These are phyloP conservation scores for Fusarium sp. DNA, from an alignment of 2,329 filamentous ascomycete species.

Conservation along the genomic window DNA sequence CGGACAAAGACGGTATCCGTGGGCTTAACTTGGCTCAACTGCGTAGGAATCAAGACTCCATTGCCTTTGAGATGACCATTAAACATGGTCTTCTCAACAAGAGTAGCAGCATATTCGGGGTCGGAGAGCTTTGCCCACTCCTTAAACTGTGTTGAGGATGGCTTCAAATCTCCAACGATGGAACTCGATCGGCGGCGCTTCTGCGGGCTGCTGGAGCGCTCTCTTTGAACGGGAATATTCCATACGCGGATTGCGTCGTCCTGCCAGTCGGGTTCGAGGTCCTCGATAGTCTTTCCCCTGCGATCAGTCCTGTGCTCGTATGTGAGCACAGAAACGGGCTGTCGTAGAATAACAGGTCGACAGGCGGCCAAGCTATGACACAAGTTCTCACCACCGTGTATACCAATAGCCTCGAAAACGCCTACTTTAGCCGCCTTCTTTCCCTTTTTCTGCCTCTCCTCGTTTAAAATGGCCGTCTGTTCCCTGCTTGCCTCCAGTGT, in stretches of 20 bases:
- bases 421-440: slow-evolving; percentile 40
- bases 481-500: slow-evolving; percentile 59
- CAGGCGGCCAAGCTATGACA: slow-evolving; percentile 82
- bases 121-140: slow-evolving; percentile 40
- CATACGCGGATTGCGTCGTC: slow-evolving; percentile 84
- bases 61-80: slow-evolving; percentile 44
- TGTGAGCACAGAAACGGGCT: slow-evolving; percentile 75
- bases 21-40: slow-evolving; percentile 43
- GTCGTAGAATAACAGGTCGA: slow-evolving; percentile 84
- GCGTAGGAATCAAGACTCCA: slow-evolving; percentile 39
- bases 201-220: slow-evolving; percentile 47
- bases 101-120: slow-evolving; percentile 42
- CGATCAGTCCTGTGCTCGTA: slow-evolving; percentile 68
- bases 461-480: slow-evolving; percentile 51
- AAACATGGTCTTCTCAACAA: slow-evolving; percentile 51
- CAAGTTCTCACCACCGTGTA: slow-evolving; percentile 84
- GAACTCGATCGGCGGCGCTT: slow-evolving; percentile 46
- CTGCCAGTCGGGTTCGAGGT: slow-evolving; percentile 69
- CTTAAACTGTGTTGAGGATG: slow-evolving; percentile 21
- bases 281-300: slow-evolving; percentile 40
- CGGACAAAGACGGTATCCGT: slow-evolving; percentile 63
- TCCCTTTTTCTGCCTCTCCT: slow-evolving; percentile 52
- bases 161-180: slow-evolving; percentile 14
- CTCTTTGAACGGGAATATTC: slow-evolving; percentile 67
- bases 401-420: slow-evolving; percentile 56